Evolutionary conservation across 176 grass and related monocot genomes (phyloP).

Genomic region (Eleusine indica): DNA sequence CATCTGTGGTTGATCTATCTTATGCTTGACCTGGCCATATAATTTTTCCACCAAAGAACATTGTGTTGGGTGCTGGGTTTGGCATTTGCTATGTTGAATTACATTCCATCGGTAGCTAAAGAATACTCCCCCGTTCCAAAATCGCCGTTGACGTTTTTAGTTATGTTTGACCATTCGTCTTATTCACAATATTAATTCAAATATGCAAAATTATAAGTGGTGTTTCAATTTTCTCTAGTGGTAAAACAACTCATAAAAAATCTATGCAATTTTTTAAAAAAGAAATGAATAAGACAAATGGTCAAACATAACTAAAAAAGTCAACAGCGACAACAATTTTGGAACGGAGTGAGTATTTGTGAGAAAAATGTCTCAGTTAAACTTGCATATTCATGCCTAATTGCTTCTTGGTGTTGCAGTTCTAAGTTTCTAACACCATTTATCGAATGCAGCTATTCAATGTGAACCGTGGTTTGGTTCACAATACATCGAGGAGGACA

Average conservation of each 20-base stretch:
- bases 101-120: background rate
- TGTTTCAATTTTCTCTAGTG: too few species aligned
- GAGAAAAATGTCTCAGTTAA: constrained; percentile 28
- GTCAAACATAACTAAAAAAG: too few species aligned
- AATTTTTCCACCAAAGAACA: constrained; percentile 21
- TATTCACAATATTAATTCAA: too few species aligned
- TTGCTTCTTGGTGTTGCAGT: constrained; percentile 25
- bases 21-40: background rate
- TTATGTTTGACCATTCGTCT: too few species aligned
- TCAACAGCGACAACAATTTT: too few species aligned
- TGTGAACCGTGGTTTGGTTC: constrained; percentile 95
- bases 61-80: constrained; percentile 11
- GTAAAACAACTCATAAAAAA: too few species aligned
- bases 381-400: constrained; percentile 24
- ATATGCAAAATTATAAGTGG: too few species aligned
- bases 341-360: background rate
- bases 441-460: constrained; percentile 65
- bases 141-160: too few species aligned
- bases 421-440: constrained; percentile 24
- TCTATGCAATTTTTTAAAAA: too few species aligned
- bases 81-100: constrained; percentile 15
- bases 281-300: too few species aligned
- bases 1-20: constrained; percentile 13
- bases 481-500: constrained; percentile 87
- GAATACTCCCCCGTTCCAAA: background rate